Evolutionary conservation across 495 filamentous ascomycete species (phyloP).

Genomic region (Poronia punctata): DNA sequence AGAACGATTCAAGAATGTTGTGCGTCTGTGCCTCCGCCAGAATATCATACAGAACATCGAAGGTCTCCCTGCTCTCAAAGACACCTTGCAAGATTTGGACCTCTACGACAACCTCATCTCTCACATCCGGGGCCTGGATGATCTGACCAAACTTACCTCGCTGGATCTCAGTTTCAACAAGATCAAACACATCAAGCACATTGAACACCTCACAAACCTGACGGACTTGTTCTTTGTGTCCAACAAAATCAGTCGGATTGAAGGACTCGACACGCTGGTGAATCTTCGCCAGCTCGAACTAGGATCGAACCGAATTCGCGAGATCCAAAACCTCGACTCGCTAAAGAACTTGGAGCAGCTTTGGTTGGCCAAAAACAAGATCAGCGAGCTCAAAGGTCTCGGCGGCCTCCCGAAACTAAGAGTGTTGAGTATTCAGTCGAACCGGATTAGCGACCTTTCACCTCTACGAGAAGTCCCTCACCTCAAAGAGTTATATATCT

Average conservation of each 20-base stretch:
- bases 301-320: conserved; percentile 83
- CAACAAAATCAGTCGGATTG: conserved; percentile 85
- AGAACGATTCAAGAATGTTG: conserved; percentile 71
- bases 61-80: conserved; percentile 54
- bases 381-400: conserved; percentile 73
- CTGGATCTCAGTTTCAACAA: conserved; percentile 98
- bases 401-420: conserved; percentile 66
- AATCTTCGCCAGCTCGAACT: conserved; percentile 79
- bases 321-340: conserved; percentile 79
- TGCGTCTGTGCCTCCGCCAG: conserved; percentile 85
- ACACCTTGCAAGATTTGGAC: conserved; percentile 73
- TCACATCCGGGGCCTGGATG: conserved; percentile 77
- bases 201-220: conserved; percentile 70
- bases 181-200: conserved; percentile 94
- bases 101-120: conserved; percentile 97
- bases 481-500: conserved; percentile 94
- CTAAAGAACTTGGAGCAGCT: conserved; percentile 73
- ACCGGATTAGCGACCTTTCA: conserved; percentile 75
- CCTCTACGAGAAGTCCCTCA: conserved; percentile 66
- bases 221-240: conserved; percentile 89
- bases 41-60: conserved; percentile 80
- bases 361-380: conserved; percentile 98
- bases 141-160: conserved; percentile 62
- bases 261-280: conserved; percentile 68
- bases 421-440: conserved; percentile 94